These are phyloP conservation scores for Cryphonectria carpinicola DNA, from an alignment of 2,329 filamentous ascomycete genomes.

Conservation along the genomic window DNA sequence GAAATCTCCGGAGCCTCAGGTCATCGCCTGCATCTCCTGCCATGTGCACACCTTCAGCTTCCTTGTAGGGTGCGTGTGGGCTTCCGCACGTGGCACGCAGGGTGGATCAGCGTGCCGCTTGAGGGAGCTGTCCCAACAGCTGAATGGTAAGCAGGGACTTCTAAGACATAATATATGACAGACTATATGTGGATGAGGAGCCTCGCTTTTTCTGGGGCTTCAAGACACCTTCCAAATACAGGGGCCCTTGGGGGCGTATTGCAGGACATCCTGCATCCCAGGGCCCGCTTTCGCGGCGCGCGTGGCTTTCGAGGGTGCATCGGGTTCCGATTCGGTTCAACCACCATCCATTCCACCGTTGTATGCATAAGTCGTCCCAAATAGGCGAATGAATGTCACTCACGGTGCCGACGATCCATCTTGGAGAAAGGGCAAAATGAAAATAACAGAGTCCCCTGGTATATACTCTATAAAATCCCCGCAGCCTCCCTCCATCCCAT, in stretches of 20 bases:
- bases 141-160: neutral
- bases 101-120: neutral
- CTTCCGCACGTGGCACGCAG: conserved; percentile 12
- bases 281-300: conserved; percentile 8
- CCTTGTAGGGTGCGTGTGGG: conserved; percentile 5
- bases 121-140: conserved; percentile 3
- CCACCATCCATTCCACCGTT: conserved; percentile 1
- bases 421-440: neutral
- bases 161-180: neutral
- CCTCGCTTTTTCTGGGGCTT: neutral
- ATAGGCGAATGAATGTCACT: conserved; percentile 7
- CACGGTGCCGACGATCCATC: neutral
- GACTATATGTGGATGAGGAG: neutral
- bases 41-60: conserved; percentile 1
- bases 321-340: conserved; percentile 23
- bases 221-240: conserved; percentile 15
- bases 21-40: conserved; percentile 1
- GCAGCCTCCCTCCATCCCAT: conserved; percentile 1
- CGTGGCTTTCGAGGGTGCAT: conserved; percentile 13
- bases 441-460: neutral
- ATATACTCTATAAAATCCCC: neutral
- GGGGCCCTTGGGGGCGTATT: neutral
- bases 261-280: neutral
- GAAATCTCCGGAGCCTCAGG: neutral
- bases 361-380: neutral